Evolutionary conservation across 164 flowering plant species (phyloP).

Genomic region (Stephania japonica): DNA sequence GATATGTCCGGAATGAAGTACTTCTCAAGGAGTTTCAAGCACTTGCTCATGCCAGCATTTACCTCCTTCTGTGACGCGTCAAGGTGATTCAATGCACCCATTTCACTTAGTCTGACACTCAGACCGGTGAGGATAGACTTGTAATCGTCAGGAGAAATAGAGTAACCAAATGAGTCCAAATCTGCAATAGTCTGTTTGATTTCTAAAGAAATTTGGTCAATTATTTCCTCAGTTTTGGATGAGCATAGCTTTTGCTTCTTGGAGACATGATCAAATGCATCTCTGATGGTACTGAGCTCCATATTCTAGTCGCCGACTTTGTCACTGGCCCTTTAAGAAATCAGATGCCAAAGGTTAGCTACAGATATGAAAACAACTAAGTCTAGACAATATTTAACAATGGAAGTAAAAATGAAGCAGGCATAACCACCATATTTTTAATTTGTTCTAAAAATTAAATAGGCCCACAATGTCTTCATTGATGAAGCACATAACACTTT

Average conservation of each 20-base stretch:
- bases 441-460: not conserved
- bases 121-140: slow-evolving; percentile 44
- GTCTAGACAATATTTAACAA: not conserved
- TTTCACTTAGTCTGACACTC: slow-evolving; percentile 37
- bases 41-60: slow-evolving; percentile 56
- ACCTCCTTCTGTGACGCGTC: slow-evolving; percentile 73
- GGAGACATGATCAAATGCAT: slow-evolving; percentile 78
- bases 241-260: slow-evolving; percentile 71
- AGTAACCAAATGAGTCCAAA: slow-evolving; percentile 29
- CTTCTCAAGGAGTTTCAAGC: slow-evolving; percentile 61
- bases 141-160: slow-evolving; percentile 21
- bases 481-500: not conserved
- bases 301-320: slow-evolving; percentile 19
- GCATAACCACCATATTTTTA: not conserved
- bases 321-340: not conserved
- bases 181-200: slow-evolving; percentile 42
- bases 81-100: slow-evolving; percentile 42
- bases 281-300: slow-evolving; percentile 69
- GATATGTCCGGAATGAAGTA: slow-evolving; percentile 67
- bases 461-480: not conserved
- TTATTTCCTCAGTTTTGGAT: slow-evolving; percentile 60
- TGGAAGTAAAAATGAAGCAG: not conserved
- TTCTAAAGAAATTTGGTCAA: slow-evolving; percentile 57
- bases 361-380: not conserved
- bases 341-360: not conserved